Percentiles rank a stretch among this genome's conserved stretches.
Conservation (phyloP, 176 grass and related monocot genomes). For the Triticum timopheevii region DNA sequence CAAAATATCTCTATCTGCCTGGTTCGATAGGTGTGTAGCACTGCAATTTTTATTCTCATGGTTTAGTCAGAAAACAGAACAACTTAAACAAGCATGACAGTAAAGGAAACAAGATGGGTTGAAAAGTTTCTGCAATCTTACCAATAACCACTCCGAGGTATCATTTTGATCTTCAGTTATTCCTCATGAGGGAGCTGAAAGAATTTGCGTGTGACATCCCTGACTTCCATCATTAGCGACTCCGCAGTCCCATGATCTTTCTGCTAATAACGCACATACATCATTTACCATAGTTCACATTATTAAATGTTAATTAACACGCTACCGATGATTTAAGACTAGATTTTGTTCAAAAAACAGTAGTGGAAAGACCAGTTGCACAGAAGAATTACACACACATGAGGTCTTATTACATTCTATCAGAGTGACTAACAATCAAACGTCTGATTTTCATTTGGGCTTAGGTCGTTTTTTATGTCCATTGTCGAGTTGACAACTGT, state of each 20-base stretch:
- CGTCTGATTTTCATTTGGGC: too few relatives aligned
- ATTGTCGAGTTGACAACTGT: too few relatives aligned
- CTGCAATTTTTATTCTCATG: constrained; percentile 34
- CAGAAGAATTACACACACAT: neutral
- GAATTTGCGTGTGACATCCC: constrained; percentile 57
- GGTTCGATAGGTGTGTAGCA: constrained; percentile 64
- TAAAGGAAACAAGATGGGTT: neutral
- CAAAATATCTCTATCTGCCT: constrained; percentile 64
- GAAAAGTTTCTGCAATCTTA: neutral
- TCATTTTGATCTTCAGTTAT: constrained; percentile 83
- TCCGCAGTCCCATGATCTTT: constrained; percentile 75
- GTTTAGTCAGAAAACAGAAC: constrained; percentile 14
- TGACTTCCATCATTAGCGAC: constrained; percentile 65
- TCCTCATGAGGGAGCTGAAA: constrained; percentile 73
- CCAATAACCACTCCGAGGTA: constrained; percentile 68
- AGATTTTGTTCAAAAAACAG: neutral
- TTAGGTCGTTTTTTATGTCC: too few relatives aligned
- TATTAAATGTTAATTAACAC: too few relatives aligned
- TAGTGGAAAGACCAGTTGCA: neutral
- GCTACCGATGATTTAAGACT: neutral
- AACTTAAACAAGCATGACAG: constrained; percentile 1
- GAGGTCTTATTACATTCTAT: too few relatives aligned
- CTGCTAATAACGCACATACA: constrained; percentile 15
- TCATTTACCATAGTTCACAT: neutral
- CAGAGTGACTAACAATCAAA: too few relatives aligned